Base-by-base conservation (phyloP, 805 yeast species). In the Teunomyces gatunensis region DNA sequence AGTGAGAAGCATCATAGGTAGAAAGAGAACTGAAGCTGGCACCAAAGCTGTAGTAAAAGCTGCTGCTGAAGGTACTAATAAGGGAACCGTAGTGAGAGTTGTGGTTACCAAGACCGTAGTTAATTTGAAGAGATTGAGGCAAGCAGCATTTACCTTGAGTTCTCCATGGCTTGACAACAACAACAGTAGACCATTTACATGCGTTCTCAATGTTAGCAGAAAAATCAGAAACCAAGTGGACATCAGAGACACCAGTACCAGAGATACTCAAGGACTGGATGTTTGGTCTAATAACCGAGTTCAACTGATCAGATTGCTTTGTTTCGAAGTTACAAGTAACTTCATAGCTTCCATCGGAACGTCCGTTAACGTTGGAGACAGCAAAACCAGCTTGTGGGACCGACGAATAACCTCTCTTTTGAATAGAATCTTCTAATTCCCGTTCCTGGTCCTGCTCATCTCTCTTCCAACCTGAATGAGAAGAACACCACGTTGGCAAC, bases 351-450 rank as follows among this genome's bases (percentile, higher is more conserved):
- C 52, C 61, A 20, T 54, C 59, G 21, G 45, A 56, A 13, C 51
- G 55, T 39, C 47, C 48, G 39, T 51, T 54, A 27, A 57, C 62
- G 39, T 61, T 56, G 25, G 65, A 58, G 23, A 63, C 56, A 11
- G 53, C 55, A 47, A 63, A 53, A 18, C 59, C 60, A 44, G 65
- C 66, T 37, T 55, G 50, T 28, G 66, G 65, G 33, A 51, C 55
- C 21, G 39, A 39, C 37, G 29, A 20, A 6, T 12, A 10, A 21
- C 33, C 44, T 46, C 50, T 51, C 48, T 51, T 51, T 7, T 47
- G 44, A n/a, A n/a, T 7, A 29, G 33, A 29, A 29, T n/a, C 33
- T 9, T 50, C 54, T 11, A 21, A 21, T 21, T 21, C 25, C 25
- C 7, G 25, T 21, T 21, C 25, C 25, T 21, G 25, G 6, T 45